A percentile compares a stretch with the other conserved stretches of the same genome.
phyloP scores from a whole-genome alignment of 805 yeast genomes.

The Candida takata region DNA sequence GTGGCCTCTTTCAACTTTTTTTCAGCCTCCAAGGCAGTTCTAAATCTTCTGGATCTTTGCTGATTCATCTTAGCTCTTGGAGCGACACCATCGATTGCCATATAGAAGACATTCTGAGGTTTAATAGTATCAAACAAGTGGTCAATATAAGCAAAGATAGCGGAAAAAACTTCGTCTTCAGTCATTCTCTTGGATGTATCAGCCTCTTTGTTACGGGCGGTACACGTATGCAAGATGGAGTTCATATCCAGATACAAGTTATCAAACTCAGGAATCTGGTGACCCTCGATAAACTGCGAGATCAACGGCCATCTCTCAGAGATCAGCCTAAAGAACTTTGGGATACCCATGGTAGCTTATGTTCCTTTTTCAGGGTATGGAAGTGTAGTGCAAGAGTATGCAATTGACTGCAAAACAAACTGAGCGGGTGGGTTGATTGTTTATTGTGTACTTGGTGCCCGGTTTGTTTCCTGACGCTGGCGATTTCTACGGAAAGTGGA shows the following conservation, averaged over 20 bases:
- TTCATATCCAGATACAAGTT: conserved; percentile 96
- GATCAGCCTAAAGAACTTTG: conserved; percentile 92
- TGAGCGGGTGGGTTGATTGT: too few species aligned
- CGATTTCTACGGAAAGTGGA: too few species aligned
- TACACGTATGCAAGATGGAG: conserved; percentile 89
- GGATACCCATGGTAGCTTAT: conserved; percentile 62
- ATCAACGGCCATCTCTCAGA: conserved; percentile 99
- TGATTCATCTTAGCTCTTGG: conserved; percentile 99
- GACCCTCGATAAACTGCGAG: conserved; percentile 74
- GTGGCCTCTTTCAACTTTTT: conserved; percentile 67
- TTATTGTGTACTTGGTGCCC: too few species aligned
- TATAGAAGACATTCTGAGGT: conserved; percentile 80
- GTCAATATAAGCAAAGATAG: conserved; percentile 92
- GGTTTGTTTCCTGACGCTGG: too few species aligned
- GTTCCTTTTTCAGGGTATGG: too few species aligned
- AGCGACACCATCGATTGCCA: conserved; percentile 99
- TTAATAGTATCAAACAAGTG: conserved; percentile 82
- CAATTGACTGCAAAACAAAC: background rate
- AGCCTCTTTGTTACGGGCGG: conserved; percentile 69
- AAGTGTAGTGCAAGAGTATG: background rate
- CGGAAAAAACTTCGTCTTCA: conserved; percentile 87
- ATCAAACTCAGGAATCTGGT: conserved; percentile 88
- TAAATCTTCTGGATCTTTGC: conserved; percentile 91
- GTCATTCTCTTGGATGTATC: conserved; percentile 58
- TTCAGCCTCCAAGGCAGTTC: conserved; percentile 92